Evolutionary conservation across 2,329 filamentous ascomycete genomes (phyloP).

Genomic region (Trichoderma sp.): DNA sequence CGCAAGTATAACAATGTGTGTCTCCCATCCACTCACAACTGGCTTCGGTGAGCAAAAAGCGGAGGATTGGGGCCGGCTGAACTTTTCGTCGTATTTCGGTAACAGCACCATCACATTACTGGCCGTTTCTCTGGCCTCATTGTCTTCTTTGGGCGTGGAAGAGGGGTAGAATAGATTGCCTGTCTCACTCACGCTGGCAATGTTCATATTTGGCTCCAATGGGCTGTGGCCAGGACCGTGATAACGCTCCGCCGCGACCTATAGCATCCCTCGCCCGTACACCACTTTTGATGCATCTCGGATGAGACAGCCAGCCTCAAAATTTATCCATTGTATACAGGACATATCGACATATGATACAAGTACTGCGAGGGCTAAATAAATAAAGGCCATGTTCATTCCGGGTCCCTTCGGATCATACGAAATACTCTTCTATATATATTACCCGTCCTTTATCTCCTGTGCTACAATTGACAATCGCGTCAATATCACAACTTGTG

Average conservation of each 20-base stretch:
- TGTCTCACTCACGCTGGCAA: background rate
- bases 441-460: background rate
- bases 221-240: background rate
- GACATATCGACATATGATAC: background rate
- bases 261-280: background rate
- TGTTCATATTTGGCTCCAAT: background rate
- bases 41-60: background rate
- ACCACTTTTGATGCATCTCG: background rate
- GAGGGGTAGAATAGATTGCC: background rate
- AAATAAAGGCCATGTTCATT: background rate
- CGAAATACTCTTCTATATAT: background rate
- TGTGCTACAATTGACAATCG: background rate
- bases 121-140: background rate
- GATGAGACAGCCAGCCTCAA: background rate
- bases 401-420: background rate
- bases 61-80: background rate
- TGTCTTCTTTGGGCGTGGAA: background rate
- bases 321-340: background rate
- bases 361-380: background rate
- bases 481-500: background rate
- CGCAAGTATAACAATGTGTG: background rate
- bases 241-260: background rate
- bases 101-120: background rate
- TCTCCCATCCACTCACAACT: background rate
- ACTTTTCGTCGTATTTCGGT: background rate